Evolutionary conservation across 1,284 basidiomycete species (phyloP).

Genomic region (Baeospora myosura): DNA sequence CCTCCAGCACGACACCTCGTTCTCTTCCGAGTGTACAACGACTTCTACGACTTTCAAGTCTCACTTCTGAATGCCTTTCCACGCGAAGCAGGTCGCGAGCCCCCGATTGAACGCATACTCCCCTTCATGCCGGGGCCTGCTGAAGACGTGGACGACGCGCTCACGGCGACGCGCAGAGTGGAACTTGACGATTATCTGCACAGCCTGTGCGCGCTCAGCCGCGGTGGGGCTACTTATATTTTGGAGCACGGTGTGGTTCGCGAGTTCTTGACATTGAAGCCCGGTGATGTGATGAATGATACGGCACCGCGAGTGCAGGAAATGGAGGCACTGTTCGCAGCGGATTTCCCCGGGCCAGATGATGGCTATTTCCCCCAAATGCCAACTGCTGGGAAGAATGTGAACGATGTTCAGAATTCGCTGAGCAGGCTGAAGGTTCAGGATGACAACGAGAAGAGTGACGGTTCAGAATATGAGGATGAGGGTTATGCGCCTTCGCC

Average conservation of each 20-base stretch:
- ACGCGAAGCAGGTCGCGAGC: slow-evolving; percentile 76
- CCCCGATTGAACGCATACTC: slow-evolving; percentile 64
- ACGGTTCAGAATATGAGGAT: slow-evolving; percentile 56
- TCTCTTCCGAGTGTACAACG: slow-evolving; percentile 92
- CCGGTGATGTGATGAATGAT: slow-evolving; percentile 78
- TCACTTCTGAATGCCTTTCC: slow-evolving; percentile 82
- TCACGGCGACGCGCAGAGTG: slow-evolving; percentile 75
- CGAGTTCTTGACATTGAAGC: slow-evolving; percentile 79
- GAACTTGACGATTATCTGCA: slow-evolving; percentile 89
- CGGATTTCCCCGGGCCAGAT: slow-evolving; percentile 23
- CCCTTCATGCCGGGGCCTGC: slow-evolving; percentile 96
- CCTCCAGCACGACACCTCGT: slow-evolving; percentile 77
- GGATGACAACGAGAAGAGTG: slow-evolving; percentile 36
- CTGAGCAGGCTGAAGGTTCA: slow-evolving; percentile 40
- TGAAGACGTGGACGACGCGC: slow-evolving; percentile 75
- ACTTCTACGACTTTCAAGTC: slow-evolving; percentile 98
- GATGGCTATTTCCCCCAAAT: slow-evolving; percentile 11
- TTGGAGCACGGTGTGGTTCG: slow-evolving; percentile 78
- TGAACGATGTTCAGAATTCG: slow-evolving; percentile 37
- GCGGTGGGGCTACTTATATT: slow-evolving; percentile 69
- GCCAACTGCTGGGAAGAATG: slow-evolving; percentile 23
- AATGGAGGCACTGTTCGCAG: slow-evolving; percentile 46
- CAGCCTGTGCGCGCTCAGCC: slow-evolving; percentile 65
- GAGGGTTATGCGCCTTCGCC: slow-evolving; percentile 42
- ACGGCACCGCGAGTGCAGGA: slow-evolving; percentile 50